Evolutionary conservation across 2,329 filamentous ascomycete genomes (phyloP), one percentile per base, ranked within the genome.

Genomic region (Phoma sp.): DNA sequence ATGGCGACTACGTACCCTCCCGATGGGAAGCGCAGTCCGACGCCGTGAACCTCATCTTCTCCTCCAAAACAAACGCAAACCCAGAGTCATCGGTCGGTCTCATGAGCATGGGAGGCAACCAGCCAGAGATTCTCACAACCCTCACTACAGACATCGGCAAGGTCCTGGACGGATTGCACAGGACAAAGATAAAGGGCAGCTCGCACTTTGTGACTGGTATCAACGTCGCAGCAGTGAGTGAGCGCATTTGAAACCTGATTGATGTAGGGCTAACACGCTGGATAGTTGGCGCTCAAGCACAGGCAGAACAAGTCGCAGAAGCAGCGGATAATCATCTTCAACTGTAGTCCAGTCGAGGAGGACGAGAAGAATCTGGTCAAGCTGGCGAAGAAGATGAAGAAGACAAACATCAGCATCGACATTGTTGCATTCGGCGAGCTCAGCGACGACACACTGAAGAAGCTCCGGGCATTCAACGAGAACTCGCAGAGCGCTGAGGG

Each of bases 311-410:
- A 96, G 78, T 91, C 91, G 43, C 95, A 98, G 79, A 87, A 91
- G 67, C 93, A 96, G 82, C 90, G 95, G 64, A 96, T 99, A 82
- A 89, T 99, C 77, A 92, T 96, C 57, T 97, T 99, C 77, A 89
- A 93, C 60, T 99, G 95, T 83, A 96, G 92, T 37, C 90, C 93
- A 25, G 88, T 98, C 70, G 84, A 87, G 58, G 95, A 99, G 72
- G 89, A 91, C 61, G 90, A 97, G 76, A 95, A 95, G 79, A 86
- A 89, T 48, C 86, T 99, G 45, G 85, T 93, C 59, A 90, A 91
- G 72, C 84, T 99, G 27, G 93, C 95, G 39, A 96, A 95, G 82
- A 96, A 95, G 80, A 98, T 98, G 92, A 99, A 98, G 86, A 99
- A 99, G 84, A 89, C 89, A 77, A 93, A 90, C 71, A 90, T 96